Percentiles rank a stretch among this genome's conserved stretches.
These are phyloP conservation scores for Cercospora sesami DNA, from an alignment of 2,329 filamentous ascomycete genomes.

Conservation along the genomic window DNA sequence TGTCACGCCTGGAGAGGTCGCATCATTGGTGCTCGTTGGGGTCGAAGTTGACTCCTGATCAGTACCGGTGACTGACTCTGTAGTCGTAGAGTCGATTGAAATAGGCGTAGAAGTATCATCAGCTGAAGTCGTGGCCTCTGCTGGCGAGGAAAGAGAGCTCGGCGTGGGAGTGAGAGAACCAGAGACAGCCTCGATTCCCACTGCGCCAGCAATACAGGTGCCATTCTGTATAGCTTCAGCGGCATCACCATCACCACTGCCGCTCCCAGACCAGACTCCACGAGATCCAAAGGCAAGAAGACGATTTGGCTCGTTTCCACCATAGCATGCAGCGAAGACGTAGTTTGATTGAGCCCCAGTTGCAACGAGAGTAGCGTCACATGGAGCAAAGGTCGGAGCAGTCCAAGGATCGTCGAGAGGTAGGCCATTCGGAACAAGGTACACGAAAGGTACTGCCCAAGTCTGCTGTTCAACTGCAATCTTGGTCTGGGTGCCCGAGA, in stretches of 20 bases:
- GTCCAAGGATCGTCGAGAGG: constrained; percentile 10
- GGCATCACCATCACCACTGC: not conserved
- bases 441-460: constrained; percentile 8
- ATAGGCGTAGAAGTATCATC: not conserved
- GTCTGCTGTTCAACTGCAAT: constrained; percentile 11
- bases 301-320: constrained; percentile 2
- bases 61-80: not conserved
- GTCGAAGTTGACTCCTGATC: not conserved
- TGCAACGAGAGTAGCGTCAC: not conserved
- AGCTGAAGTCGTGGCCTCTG: not conserved
- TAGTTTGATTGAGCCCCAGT: constrained; percentile 1
- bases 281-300: constrained; percentile 7
- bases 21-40: not conserved
- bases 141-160: not conserved
- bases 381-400: constrained; percentile 8
- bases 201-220: constrained; percentile 1
- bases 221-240: constrained; percentile 7
- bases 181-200: constrained; percentile 8
- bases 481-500: constrained; percentile 7
- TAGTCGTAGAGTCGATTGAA: not conserved
- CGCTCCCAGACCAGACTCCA: not conserved
- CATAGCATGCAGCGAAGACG: constrained; percentile 6
- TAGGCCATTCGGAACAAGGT: not conserved
- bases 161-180: constrained; percentile 1
- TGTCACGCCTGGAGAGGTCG: not conserved